Evolutionary conservation across 371 early-diverging fungal species (phyloP), one percentile per base, ranked within the genome.

Genomic region (Capillidium rhysosporum): DNA sequence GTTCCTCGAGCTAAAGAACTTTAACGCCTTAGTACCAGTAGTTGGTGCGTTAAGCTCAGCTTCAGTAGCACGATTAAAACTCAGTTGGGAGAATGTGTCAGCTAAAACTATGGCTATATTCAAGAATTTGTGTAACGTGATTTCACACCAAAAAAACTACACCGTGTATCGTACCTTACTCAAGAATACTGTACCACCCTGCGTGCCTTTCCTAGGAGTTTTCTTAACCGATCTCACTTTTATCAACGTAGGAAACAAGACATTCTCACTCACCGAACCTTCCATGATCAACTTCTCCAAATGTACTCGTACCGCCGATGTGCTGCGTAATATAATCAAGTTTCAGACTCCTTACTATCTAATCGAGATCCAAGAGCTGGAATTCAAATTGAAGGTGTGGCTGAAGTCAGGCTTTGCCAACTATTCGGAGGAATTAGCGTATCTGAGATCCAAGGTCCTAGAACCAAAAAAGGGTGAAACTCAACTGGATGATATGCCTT

Each of bases 201-300:
- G 81, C 39, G 61, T 89, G 3, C 90, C 89, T 0, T 89, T 86
- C 54, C 61, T 89, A 24, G 90, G 89, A 21, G 49, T 88, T n/a
- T 89, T 80, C 53, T 67, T 92, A 25, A 86, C 88, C 2, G 91
- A 92, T 57, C 65, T 92, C 61, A 88, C 86, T 0, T 88, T 88
- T 63, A 80, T 82, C 30, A 82, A 77, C 21, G 81, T 78, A 54
- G 80, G 83, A 12, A 82, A 79, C 56, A 69, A 76, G 0, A 59
- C 63, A 47, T 57, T 40, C 43, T 25, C 24, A 1, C 44, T 8
- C 9, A 53, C 59, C 38, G 67, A 85, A 16, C 77, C 87, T 58
- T 34, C 34, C 34, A 34, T 34, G 34, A 34, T 34, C 34, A 89
- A 91, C 58, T 83, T 91, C 63, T 82, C 84, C 63, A 91, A 91